These are phyloP conservation scores for Allodekkera sacchari DNA, from an alignment of 805 yeast species.

Conservation along the genomic window DNA sequence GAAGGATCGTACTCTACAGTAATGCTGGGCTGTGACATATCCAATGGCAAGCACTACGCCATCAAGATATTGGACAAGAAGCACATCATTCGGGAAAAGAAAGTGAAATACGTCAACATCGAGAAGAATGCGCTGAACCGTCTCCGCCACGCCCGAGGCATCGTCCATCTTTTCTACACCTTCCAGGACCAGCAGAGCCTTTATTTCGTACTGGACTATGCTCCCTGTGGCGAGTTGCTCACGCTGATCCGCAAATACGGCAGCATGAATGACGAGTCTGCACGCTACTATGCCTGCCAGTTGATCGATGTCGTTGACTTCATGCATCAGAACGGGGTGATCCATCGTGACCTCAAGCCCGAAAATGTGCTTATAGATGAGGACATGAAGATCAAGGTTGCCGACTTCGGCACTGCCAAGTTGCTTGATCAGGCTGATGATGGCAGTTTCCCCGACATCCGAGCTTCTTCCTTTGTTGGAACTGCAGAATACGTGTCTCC, in stretches of 20 bases:
- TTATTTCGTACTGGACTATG: conserved; percentile 71
- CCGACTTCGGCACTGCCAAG: conserved; percentile 84
- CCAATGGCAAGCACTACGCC: conserved; percentile 59
- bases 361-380: conserved; percentile 66
- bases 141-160: conserved; percentile 45
- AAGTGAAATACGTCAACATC: conserved; percentile 76
- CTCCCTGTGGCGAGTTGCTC: conserved; percentile 70
- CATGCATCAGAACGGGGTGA: conserved; percentile 68
- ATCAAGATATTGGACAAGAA: conserved; percentile 69
- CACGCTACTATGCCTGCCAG: conserved; percentile 64
- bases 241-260: conserved; percentile 60
- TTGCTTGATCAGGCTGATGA: conserved; percentile 45
- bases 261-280: conserved; percentile 62
- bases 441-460: conserved; percentile 58
- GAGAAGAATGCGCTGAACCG: conserved; percentile 75
- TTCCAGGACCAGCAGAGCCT: conserved; percentile 70
- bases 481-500: conserved; percentile 84
- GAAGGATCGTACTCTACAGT: conserved; percentile 97
- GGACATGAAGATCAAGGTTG: conserved; percentile 54
- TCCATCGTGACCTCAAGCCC: conserved; percentile 79
- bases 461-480: conserved; percentile 78
- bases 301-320: conserved; percentile 62
- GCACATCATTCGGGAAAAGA: conserved; percentile 73
- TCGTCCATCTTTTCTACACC: conserved; percentile 64
- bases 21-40: conserved; percentile 70